phyloP scores from a whole-genome alignment of 2,329 filamentous ascomycete genomes.

The Neonectria ditissima region DNA sequence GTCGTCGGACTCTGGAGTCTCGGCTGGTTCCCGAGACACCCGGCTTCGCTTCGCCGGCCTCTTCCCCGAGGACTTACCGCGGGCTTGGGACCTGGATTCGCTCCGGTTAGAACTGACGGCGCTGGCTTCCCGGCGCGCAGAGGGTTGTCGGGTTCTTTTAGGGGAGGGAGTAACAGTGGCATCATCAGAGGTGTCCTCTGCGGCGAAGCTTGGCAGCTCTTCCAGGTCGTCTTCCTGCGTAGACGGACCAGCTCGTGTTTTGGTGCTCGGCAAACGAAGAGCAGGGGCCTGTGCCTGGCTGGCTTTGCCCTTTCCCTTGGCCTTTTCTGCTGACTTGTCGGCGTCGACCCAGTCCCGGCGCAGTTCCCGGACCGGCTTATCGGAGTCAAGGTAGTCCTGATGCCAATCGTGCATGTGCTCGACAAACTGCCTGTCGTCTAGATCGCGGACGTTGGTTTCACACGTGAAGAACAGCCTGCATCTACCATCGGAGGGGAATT shows the following conservation, averaged over 20 bases:
- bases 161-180: not conserved
- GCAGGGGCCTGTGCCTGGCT: not conserved
- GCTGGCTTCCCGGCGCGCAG: not conserved
- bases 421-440: not conserved
- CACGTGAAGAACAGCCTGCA: not conserved
- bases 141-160: not conserved
- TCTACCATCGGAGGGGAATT: not conserved
- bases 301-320: not conserved
- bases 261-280: too few species aligned
- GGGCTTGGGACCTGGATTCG: not conserved
- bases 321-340: not conserved
- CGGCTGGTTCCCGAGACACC: not conserved
- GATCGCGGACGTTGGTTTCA: not conserved
- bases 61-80: not conserved
- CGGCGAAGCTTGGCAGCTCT: not conserved
- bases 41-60: not conserved
- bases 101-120: not conserved
- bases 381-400: not conserved
- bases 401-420: constrained; percentile 11
- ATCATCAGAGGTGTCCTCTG: not conserved
- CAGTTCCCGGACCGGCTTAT: not conserved
- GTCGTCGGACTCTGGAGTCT: not conserved
- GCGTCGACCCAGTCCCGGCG: not conserved
- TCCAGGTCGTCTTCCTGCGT: not conserved
- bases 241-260: not conserved